Evolutionary conservation across 2,329 filamentous ascomycete species (phyloP), one percentile per base, ranked within the genome.

Genomic region (Alternaria solani): DNA sequence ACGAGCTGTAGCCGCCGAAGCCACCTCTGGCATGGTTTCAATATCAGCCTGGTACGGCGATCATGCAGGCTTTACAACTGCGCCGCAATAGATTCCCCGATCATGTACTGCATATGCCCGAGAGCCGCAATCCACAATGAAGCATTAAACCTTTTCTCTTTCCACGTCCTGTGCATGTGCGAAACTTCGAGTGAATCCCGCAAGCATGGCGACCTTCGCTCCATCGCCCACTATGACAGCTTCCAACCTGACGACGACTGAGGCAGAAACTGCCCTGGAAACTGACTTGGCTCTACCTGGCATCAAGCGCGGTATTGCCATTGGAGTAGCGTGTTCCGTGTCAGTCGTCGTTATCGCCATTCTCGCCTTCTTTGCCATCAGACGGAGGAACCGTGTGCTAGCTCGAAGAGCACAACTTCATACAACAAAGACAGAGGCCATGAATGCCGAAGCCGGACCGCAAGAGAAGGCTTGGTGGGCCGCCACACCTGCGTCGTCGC

Each of bases 301-400:
- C 7, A 71, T 74, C 63, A 74, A 74, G 49, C 67, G 71, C 28
- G 71, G 71, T 20, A 73, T 74, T 25, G 71, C 69, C 18, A 72
- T 74, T 30, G 71, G 71, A 9, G 66, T 73, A 20, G 70, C 67
- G 8, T 67, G 66, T 25, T 73, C 66, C 7, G 63, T 73, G 5
- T 62, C 61, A 11, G 46, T 72, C 30, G 61, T 74, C 26, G 51
- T 72, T 51, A 64, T 73, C 42, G 68, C 62, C 2, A 56, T 72
- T 25, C 56, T 74, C 30, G 65, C 70, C 8, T 62, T 66, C 53
- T 65, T 69, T 43, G 68, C 64, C 41, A 52, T 69, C 53, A 65
- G 62, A 46, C 70, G 69, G 46, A 65, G 70, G 12, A 68, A 65
- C 30, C 61, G 63, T 47, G 25, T 52, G 20, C 41, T 55, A 20